Evolutionary conservation across 768 basidiomycete species (phyloP).

Genomic region (Scleroderma bovista): DNA sequence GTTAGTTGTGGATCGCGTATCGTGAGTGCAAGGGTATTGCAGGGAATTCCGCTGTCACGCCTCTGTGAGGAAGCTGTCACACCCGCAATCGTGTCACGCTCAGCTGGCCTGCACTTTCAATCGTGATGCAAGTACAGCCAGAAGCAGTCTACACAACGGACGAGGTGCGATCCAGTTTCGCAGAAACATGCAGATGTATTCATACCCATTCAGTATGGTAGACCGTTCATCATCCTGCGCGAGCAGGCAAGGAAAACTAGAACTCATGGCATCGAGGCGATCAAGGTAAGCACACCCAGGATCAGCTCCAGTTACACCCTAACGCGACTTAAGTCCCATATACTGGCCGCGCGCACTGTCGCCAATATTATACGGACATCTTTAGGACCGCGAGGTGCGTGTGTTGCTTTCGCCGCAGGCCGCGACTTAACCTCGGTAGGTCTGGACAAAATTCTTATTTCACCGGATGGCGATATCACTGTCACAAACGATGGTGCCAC

Average conservation of each 20-base stretch:
- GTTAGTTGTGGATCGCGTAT: neutral
- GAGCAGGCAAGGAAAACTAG: conserved; percentile 92
- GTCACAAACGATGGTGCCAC: conserved; percentile 99
- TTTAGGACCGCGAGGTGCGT: conserved; percentile 84
- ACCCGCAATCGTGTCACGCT: conserved; percentile 22
- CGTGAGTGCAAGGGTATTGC: conserved; percentile 18
- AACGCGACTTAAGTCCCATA: conserved; percentile 63
- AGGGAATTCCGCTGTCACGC: conserved; percentile 1
- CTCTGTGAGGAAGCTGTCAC: conserved; percentile 22
- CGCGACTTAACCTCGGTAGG: conserved; percentile 40
- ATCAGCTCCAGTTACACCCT: conserved; percentile 1
- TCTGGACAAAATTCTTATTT: conserved; percentile 91
- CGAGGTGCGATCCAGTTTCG: conserved; percentile 48
- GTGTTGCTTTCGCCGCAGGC: conserved; percentile 2
- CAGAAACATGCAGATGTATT: neutral
- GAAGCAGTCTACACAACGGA: conserved; percentile 84
- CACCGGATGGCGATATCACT: conserved; percentile 97
- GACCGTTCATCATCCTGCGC: conserved; percentile 96
- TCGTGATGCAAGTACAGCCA: conserved; percentile 34
- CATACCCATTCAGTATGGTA: conserved; percentile 60
- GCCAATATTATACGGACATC: conserved; percentile 94
- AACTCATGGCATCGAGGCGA: conserved; percentile 88
- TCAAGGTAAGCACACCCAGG: conserved; percentile 60
- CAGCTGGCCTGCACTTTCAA: too few species aligned
- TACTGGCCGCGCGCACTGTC: conserved; percentile 90